Evolutionary conservation across 805 yeast genomes (phyloP).

Genomic region (Komagataella phaffii): DNA sequence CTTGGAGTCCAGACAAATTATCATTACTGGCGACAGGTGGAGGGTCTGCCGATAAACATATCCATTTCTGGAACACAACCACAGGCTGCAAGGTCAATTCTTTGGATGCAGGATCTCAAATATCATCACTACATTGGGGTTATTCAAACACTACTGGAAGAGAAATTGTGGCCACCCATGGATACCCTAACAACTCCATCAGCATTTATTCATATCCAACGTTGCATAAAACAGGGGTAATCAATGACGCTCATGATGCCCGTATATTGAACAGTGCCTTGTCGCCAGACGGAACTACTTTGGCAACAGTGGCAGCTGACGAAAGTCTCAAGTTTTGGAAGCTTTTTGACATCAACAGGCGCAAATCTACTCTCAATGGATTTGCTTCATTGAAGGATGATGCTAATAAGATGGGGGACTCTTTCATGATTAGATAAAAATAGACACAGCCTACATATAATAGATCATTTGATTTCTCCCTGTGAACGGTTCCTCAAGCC

Average conservation of each 20-base stretch:
- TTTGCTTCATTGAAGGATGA: background rate
- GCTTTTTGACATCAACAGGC: conserved; percentile 42
- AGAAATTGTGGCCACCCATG: conserved; percentile 90
- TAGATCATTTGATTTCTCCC: conserved; percentile 82
- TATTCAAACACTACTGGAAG: conserved; percentile 53
- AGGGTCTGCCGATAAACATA: conserved; percentile 78
- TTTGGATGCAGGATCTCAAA: conserved; percentile 87
- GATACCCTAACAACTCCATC: conserved; percentile 78
- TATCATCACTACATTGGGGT: conserved; percentile 91
- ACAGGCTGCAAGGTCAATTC: conserved; percentile 80
- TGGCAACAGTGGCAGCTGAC: conserved; percentile 94
- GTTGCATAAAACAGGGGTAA: conserved; percentile 77
- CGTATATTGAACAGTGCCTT: conserved; percentile 72
- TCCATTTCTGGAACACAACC: conserved; percentile 91
- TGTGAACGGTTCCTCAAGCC: conserved; percentile 38
- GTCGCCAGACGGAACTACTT: conserved; percentile 80
- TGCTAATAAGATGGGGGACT: background rate
- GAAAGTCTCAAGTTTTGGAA: conserved; percentile 94
- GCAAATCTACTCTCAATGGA: background rate
- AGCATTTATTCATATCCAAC: conserved; percentile 79
- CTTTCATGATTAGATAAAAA: background rate
- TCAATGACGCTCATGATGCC: conserved; percentile 77
- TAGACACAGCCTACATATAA: conserved; percentile 19
- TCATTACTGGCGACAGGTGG: conserved; percentile 93
- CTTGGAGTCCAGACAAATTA: conserved; percentile 86